Percentiles rank a stretch among this genome's conserved stretches.
Conservation (phyloP, 495 filamentous ascomycete genomes). For the Glarea lozoyensis region DNA sequence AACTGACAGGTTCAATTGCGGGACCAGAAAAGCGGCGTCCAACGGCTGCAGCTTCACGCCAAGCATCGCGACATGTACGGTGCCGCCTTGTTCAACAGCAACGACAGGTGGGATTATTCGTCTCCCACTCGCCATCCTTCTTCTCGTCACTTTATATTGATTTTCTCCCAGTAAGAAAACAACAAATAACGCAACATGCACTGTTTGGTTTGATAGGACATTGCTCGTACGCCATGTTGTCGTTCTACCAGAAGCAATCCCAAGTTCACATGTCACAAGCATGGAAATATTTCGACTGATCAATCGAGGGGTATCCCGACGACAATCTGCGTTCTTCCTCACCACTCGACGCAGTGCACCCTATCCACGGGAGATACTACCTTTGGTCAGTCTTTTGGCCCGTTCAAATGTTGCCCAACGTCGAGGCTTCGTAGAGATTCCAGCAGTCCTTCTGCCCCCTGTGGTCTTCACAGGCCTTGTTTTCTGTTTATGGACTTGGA, state of each 20-base stretch:
- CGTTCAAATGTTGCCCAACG: not conserved
- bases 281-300: slow-evolving; percentile 5
- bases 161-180: not conserved
- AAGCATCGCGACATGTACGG: too few species aligned
- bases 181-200: slow-evolving; percentile 7
- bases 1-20: not conserved
- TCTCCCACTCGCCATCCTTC: too few species aligned
- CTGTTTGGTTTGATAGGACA: slow-evolving; percentile 1
- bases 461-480: slow-evolving; percentile 57
- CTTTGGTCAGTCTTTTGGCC: not conserved
- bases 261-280: not conserved
- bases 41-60: too few species aligned
- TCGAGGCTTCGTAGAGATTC: slow-evolving; percentile 26
- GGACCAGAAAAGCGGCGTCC: too few species aligned
- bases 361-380: not conserved
- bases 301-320: not conserved
- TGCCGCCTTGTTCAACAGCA: too few species aligned
- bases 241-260: too few species aligned
- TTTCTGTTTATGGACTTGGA: slow-evolving; percentile 63
- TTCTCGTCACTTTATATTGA: not conserved
- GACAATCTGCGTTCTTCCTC: not conserved
- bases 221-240: too few species aligned
- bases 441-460: slow-evolving; percentile 52
- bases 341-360: not conserved
- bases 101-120: too few species aligned